Conservation (phyloP, 345 rosid genomes). For the Gossypium raimondii region DNA sequence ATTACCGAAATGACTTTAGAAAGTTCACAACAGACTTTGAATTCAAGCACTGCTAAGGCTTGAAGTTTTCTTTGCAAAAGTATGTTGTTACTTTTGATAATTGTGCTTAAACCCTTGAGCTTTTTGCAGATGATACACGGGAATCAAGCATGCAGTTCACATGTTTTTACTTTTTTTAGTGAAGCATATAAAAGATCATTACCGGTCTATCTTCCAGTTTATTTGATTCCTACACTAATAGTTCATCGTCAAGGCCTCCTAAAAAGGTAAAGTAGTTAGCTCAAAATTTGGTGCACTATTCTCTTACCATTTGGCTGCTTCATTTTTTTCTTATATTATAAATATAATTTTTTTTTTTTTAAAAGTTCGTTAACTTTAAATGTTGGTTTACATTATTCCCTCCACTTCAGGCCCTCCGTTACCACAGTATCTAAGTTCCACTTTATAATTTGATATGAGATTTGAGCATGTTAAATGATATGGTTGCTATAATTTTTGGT, state of each 20-base stretch:
- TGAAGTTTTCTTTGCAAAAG: background rate
- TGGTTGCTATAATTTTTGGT: slow-evolving; percentile 1
- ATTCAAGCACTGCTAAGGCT: background rate
- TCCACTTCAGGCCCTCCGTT: background rate
- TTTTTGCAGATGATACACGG: slow-evolving; percentile 82
- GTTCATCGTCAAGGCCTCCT: slow-evolving; percentile 84
- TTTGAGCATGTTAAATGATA: slow-evolving; percentile 1
- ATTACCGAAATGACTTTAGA: background rate
- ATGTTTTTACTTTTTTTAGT: slow-evolving; percentile 56
- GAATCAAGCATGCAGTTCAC: slow-evolving; percentile 67
- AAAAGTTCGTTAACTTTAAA: background rate
- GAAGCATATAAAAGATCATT: slow-evolving; percentile 85
- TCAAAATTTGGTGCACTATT: background rate
- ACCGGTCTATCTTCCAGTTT: slow-evolving; percentile 90
- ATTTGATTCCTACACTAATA: slow-evolving; percentile 78
- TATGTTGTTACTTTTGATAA: background rate
- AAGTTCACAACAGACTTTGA: slow-evolving; percentile 8
- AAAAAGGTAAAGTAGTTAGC: slow-evolving; percentile 46
- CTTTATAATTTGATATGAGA: background rate
- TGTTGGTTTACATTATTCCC: background rate
- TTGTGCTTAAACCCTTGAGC: slow-evolving; percentile 17
- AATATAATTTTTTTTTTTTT: background rate
- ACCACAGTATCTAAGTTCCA: background rate
- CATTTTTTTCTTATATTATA: background rate
- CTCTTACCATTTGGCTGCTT: background rate